Conservation (phyloP, 2,329 filamentous ascomycete species). For the Penicillium digitatum region DNA sequence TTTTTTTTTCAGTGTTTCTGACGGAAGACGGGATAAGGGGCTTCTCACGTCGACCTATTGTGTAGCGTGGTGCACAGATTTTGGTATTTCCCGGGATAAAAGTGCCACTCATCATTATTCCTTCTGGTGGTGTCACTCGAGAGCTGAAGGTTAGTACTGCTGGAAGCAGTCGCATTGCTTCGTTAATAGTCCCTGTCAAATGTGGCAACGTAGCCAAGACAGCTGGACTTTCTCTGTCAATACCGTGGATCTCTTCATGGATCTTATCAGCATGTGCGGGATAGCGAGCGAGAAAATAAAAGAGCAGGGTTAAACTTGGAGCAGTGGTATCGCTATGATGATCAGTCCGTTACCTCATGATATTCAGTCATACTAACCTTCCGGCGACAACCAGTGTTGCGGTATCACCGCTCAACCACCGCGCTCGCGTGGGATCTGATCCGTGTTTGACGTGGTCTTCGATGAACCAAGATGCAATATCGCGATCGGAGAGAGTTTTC, state of each 20-base stretch:
- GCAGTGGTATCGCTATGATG: constrained; percentile 8
- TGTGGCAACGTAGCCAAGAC: not conserved
- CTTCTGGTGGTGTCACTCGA: not conserved
- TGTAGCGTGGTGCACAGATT: constrained; percentile 1
- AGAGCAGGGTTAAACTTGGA: constrained; percentile 4
- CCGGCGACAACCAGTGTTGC: constrained; percentile 5
- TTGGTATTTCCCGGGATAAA: constrained; percentile 1
- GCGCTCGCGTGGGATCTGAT: not conserved
- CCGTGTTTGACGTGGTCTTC: constrained; percentile 3
- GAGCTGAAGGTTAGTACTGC: not conserved
- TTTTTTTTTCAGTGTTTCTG: not conserved
- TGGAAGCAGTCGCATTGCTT: not conserved
- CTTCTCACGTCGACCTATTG: not conserved
- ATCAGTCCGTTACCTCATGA: not conserved
- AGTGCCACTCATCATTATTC: not conserved
- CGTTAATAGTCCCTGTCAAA: not conserved
- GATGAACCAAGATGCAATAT: constrained; percentile 13
- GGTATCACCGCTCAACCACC: constrained; percentile 5
- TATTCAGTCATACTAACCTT: not conserved
- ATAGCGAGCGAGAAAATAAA: constrained; percentile 12
- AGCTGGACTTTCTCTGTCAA: not conserved
- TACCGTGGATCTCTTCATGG: not conserved
- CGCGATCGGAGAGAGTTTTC: not conserved
- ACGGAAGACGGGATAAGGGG: not conserved
- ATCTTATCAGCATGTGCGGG: constrained; percentile 1